Base-by-base conservation (phyloP, 495 filamentous ascomycete genomes). In the Xylaria acuta region DNA sequence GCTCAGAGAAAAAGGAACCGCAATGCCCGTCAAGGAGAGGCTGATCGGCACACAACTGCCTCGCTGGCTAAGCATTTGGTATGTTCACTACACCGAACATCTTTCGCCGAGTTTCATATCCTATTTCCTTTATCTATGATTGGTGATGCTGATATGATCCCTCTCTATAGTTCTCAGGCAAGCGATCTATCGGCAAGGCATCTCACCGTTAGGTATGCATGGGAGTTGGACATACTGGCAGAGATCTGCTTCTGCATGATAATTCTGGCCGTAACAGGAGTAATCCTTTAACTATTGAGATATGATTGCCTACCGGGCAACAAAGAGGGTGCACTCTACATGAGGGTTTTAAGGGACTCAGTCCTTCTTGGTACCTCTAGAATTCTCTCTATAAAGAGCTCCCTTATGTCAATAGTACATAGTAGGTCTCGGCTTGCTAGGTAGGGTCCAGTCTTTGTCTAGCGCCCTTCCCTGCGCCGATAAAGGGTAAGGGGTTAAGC, bases 1-100 rank as follows among this genome's bases (percentile, higher is more conserved):
- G 87, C 91, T 74, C 96, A 99, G 90, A 94, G 94, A 88, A 93
- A 94, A 90, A 98, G 97, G 94, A 98, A 99, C 85, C 87, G 95
- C 72, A 95, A 97, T 92, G 96, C 96, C 54, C 90, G 95, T 79
- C 90, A 93, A 86, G 96, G 96, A 84, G 96, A 99, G 86, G 94
- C 94, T 47, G 96, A 99, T 89, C 88, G 96, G 79, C 97, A 98
- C 84, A 91, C 91, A 64, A 90, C 91, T 67, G 91, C 91, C 11
- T 86, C 91, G 54, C 83, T 97, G 79, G 90, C 92, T 64, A 99
- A 97, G 85, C 95, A 98, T 85, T 87, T 99, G 89, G 94, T 97
- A 88, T 76, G 90, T 87, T 72, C 18, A 38, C 20, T 32, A 20
- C 30, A 64, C 7, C 3, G 5, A 7, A 41, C 3, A 18, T 45